Base-by-base conservation (phyloP, 768 basidiomycete species). In the Clathrus columnatus region DNA sequence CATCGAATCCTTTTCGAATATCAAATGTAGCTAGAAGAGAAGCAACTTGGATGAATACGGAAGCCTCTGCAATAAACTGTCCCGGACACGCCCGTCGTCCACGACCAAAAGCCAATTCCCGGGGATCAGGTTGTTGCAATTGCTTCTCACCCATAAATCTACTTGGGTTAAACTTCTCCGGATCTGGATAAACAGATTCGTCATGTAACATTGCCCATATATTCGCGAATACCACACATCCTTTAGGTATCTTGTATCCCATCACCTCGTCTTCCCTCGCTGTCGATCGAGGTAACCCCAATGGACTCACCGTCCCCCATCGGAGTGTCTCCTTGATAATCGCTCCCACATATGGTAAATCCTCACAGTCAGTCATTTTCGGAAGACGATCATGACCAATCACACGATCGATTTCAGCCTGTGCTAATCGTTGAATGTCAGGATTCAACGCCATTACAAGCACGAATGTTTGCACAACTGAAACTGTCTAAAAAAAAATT, bases 341-440 rank as follows among this genome's bases (percentile, higher is more conserved):
- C 8, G 78, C 78, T 56, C 73, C 76, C 54, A 82, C 65, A 65
- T 81, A 83, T 30, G 78, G 75, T 51, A 83, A 68, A 48, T 72
- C 69, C 1, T 54, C 54, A 2, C 64, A 58, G 55, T 74, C 74
- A 18, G 59, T 64, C 27, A 71, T 60, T 6, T 57, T 62, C 1
- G 74, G 74, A 18, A 76, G 62, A 3, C 70, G 62, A 8, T 61
- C 65, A 2, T 52, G 51, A 0, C 69, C 69, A n/a, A 71, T 55
- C 5, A 71, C 68, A 6, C 59, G 26, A 45, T 74, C 74, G 7
- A 76, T 58, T 54, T 75, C 73, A 0, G 59, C 65, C 56, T 73
- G 72, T 7, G 69, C 70, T 18, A 62, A 64, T 28, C 58, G 59
- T 51, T 71, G 72, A 4, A 69, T 62, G 1, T 69, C 67, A 1